Evolutionary conservation across 2,329 filamentous ascomycete genomes (phyloP), one percentile per base, ranked within the genome.

Genomic region (Aspergillus fijiensis): DNA sequence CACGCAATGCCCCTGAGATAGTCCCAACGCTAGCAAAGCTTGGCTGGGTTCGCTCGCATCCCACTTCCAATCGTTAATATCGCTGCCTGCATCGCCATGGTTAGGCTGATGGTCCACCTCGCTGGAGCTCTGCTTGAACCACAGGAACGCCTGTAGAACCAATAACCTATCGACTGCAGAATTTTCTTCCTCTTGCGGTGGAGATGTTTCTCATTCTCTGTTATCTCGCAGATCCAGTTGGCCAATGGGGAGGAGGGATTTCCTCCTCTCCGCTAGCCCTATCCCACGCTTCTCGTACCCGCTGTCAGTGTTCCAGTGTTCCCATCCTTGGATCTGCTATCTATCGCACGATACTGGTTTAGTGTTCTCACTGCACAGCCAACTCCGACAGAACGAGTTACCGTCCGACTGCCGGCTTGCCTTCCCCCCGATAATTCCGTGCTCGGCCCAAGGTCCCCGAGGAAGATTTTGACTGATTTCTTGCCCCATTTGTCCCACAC

Each of bases 1-100:
- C 53, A 47, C 53, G 53, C 53, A 55, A 55, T 55, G 10, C 53
- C 53, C 53, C 53, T 55, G 53, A 35, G 53, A 27, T 55, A 49
- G 53, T n/a, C 27, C 10, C 6, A 14, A 21, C 53, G 48, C 53
- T 55, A 55, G 53, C 53, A 55, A 55, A 55, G 53, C 53, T 55
- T 55, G 53, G 48, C n/a, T 47, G 39, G 39, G 16, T 45, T 19
- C 16, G 39, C 39, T 45, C 16, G 14, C 14, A 45, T 6, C n/a
- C 14, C 39, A 27, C 31, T 23, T 14, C 12, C 53, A 33, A 48
- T 12, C 2, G 27, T 33, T 25, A 55, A 55, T 55, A 31, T 19
- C 48, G 53, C 53, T 55, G 53, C 53, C 53, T 55, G 48, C 29
- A 35, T 35, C 21, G 25, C 39, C 47, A n/a, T 45, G 39, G 39